Base-by-base conservation (phyloP, 305 asterid genomes). In the Ilex paraguariensis region DNA sequence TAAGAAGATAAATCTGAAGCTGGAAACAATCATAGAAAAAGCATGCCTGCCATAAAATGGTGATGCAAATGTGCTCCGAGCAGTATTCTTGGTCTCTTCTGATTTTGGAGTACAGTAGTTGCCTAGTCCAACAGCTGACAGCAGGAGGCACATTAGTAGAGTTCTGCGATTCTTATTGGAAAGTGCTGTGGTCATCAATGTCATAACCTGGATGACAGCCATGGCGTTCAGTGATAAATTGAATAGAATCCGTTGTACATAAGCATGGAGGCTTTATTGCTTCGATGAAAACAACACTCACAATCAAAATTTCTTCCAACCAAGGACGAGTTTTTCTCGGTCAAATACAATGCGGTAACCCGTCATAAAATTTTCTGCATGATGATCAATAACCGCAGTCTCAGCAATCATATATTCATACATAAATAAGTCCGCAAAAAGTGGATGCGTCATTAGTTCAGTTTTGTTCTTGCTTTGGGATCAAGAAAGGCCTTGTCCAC, bases 311-410 rank as follows among this genome's bases (percentile, higher is more conserved):
- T 78, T 80, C 82, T 83, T 79, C 97, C 95, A 82, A 56, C 96
- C 97, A 32, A 87, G 96, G 49, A 84, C 84, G 12, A 82, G 83
- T 71, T 81, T 83, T 76, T 90, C 97, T 59, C 97, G 79, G 66
- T 90, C 92, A 75, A 90, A 87, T 68, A 84, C 95, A 58, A 87
- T 73, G 52, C 88, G 83, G 75, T 87, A 85, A 64, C 97, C 95
- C 30, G 87, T 82, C 96, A 90, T 85, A 40, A 85, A 90, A 75
- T 90, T 90, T 70, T 90, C 97, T 90, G 87, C 60, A 60, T 6
- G 17, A 44, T 14, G 50, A 33, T 32, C 54, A 15, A 33, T 33
- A 33, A 33, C 40, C 40, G n/a, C n/a, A 33, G 40, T 33, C 40
- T 33, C 7, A 33, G 40, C 40, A 33, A 33, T 33, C 7, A 7